Evolutionary conservation across 2,329 filamentous ascomycete genomes (phyloP), one percentile per base, ranked within the genome.

Genomic region (Diaporthe australafricana): DNA sequence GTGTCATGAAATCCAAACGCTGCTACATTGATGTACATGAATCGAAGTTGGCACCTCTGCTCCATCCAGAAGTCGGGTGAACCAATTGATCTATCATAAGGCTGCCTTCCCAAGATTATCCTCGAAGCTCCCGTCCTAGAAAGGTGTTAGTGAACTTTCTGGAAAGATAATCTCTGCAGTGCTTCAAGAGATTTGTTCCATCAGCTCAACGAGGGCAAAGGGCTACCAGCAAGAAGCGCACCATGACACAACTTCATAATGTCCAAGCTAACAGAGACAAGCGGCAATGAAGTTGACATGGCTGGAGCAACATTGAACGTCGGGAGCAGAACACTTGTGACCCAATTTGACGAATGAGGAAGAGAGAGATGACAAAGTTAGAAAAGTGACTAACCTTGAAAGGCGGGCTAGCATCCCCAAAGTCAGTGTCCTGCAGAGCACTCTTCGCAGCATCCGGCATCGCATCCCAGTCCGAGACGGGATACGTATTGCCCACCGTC

Each of bases 381-480:
- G 57, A 62, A 14, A 1, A 48, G 5, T 22, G 7, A 25, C 57
- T 63, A 14, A 63, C 57, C 40, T 79, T 83, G 70, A 85, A 83
- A 3, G 84, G 83, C 45, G 83, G 81, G 73, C 77, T 83, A 8
- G 83, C 84, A 25, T 40, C 56, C 3, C 83, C 83, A 73, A 84
- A 85, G 71, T 83, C 77, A 1, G 80, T 77, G 35, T 78, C 76
- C 35, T 75, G 72, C 6, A 85, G 76, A 1, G 80, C 82, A 17
- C 73, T 77, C 62, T 78, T 76, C 7, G 80, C 78, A 17, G 75
- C 78, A 0, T 75, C 62, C 4, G 81, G 75, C 74, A 85, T 77
- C 14, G 75, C 77, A 73, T 85, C 83, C 83, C 83, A 85, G 32
- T 83, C 82, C 66, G 82, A 77, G 50, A 86, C 69, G 5, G 79